A percentile compares a stretch with the other conserved stretches of the same genome.
Conservation (phyloP, 2,329 filamentous ascomycete genomes). For the Hymenoscyphus salicellus region DNA sequence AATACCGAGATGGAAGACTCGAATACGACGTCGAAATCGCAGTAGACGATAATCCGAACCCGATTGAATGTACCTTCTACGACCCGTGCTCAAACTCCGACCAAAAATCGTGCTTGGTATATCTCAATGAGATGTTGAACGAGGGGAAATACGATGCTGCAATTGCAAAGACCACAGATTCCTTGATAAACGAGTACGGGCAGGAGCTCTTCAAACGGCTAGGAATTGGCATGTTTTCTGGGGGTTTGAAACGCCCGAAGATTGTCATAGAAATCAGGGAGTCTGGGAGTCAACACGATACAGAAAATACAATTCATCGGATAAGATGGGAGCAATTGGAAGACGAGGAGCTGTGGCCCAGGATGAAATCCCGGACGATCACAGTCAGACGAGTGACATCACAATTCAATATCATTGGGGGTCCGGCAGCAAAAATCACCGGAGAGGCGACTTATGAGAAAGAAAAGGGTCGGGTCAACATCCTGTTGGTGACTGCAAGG, state of each 20-base stretch:
- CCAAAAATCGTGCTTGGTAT: conserved; percentile 1
- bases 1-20: not conserved
- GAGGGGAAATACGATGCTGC: conserved; percentile 4
- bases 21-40: not conserved
- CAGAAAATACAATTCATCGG: conserved; percentile 2
- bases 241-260: not conserved
- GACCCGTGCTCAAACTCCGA: not conserved
- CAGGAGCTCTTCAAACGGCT: not conserved
- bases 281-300: not conserved
- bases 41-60: not conserved
- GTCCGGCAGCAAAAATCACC: not conserved
- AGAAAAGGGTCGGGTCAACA: not conserved
- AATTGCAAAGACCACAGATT: not conserved
- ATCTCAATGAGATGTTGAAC: conserved; percentile 4
- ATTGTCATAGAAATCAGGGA: not conserved
- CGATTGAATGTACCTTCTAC: not conserved
- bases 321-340: conserved; percentile 3
- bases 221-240: not conserved
- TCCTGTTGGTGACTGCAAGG: not conserved
- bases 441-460: not conserved
- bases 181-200: not conserved
- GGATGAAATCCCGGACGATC: not conserved
- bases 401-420: not conserved
- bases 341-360: not conserved
- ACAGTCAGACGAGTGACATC: not conserved